Conservation (phyloP, 2,329 filamentous ascomycete species). For the Sclerotinia trifoliorum region DNA sequence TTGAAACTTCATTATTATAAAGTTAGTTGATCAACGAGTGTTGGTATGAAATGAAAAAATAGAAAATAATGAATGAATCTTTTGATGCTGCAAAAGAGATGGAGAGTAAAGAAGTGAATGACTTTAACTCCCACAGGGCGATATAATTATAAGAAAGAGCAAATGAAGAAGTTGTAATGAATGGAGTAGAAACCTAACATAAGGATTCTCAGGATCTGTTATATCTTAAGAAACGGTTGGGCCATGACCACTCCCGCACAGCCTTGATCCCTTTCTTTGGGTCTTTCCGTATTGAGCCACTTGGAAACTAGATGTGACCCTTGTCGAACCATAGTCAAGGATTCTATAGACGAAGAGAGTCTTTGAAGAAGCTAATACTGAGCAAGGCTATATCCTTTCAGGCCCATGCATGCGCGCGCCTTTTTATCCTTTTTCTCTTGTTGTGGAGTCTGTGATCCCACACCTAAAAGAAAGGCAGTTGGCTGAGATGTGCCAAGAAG, state of each 20-base stretch:
- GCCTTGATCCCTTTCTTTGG: slow-evolving; percentile 16
- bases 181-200: slow-evolving; percentile 9
- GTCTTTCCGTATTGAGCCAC: slow-evolving; percentile 16
- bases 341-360: slow-evolving; percentile 15
- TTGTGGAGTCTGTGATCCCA: background rate
- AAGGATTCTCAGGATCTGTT: slow-evolving; percentile 26
- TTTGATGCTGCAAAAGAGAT: slow-evolving; percentile 37
- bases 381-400: slow-evolving; percentile 11
- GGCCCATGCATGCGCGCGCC: slow-evolving; percentile 23
- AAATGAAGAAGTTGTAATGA: slow-evolving; percentile 16
- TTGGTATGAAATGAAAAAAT: slow-evolving; percentile 28
- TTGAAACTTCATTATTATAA: slow-evolving; percentile 44
- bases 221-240: slow-evolving; percentile 22
- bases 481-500: slow-evolving; percentile 5
- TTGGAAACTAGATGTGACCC: slow-evolving; percentile 10
- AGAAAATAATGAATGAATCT: slow-evolving; percentile 39
- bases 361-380: slow-evolving; percentile 15
- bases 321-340: slow-evolving; percentile 7
- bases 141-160: slow-evolving; percentile 22
- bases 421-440: slow-evolving; percentile 9
- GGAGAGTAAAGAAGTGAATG: slow-evolving; percentile 47
- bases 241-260: slow-evolving; percentile 22
- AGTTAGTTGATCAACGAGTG: slow-evolving; percentile 32
- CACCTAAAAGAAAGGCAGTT: background rate
- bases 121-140: slow-evolving; percentile 42